Conservation (phyloP, 106 monocot genomes). For the Phalaenopsis equestris region DNA sequence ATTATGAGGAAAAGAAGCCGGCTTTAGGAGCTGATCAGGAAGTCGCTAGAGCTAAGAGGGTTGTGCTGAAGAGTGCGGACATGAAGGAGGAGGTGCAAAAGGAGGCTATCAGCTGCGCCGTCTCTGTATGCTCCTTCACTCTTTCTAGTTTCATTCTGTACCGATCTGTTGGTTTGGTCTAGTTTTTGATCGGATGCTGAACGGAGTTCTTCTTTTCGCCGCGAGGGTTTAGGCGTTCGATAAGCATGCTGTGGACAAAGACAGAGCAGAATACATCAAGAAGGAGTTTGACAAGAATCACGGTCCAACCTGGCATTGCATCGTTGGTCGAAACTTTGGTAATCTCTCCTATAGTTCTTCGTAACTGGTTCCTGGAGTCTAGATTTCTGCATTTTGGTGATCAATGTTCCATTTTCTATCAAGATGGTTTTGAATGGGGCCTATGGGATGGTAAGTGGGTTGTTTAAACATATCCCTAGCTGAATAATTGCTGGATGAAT, state of each 20-base stretch:
- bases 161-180: not conserved
- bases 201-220: not conserved
- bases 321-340: constrained; percentile 96
- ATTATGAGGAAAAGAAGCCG: constrained; percentile 5
- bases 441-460: not conserved
- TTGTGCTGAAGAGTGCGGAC: constrained; percentile 89
- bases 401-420: not conserved
- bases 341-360: constrained; percentile 3
- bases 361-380: not conserved
- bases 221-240: constrained; percentile 57
- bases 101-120: constrained; percentile 81
- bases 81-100: constrained; percentile 94
- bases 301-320: constrained; percentile 98
- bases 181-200: not conserved
- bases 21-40: constrained; percentile 7
- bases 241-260: constrained; percentile 86
- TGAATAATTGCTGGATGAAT: not conserved
- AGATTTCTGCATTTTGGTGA: not conserved
- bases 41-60: constrained; percentile 20
- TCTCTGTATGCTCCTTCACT: constrained; percentile 28
- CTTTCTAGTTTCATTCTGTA: not conserved
- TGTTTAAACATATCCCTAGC: not conserved
- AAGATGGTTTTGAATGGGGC: not conserved
- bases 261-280: constrained; percentile 90
- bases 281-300: constrained; percentile 95